phyloP scores from a whole-genome alignment of 257 asterid genomes.

The Dorcoceras hygrometricum region DNA sequence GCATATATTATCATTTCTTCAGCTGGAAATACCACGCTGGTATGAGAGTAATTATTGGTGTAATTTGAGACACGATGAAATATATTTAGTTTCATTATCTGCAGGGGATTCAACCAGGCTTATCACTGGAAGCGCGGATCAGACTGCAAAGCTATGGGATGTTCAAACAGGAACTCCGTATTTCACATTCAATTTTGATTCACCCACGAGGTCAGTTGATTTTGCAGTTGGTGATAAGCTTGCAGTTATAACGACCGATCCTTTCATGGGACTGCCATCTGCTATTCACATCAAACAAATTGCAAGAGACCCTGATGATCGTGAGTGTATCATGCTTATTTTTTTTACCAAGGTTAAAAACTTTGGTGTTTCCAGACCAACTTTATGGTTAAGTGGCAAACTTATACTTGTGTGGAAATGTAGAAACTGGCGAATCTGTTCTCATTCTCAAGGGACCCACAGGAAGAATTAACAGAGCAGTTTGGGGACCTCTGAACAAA shows the following conservation, averaged over 20 bases:
- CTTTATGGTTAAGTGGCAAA: constrained; percentile 16
- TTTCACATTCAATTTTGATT: constrained; percentile 66
- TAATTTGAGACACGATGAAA: background rate
- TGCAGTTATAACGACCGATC: constrained; percentile 83
- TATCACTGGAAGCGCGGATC: constrained; percentile 92
- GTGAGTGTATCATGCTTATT: constrained; percentile 40
- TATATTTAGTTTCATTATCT: constrained; percentile 10
- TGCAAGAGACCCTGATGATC: constrained; percentile 54
- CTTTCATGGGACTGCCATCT: constrained; percentile 74
- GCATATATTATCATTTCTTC: background rate
- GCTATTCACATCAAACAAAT: constrained; percentile 79
- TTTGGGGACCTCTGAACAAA: constrained; percentile 92
- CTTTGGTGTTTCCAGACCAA: constrained; percentile 3
- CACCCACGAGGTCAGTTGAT: constrained; percentile 84
- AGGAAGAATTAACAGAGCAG: constrained; percentile 92
- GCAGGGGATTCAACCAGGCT: constrained; percentile 78
- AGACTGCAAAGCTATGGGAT: constrained; percentile 86
- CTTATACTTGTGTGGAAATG: constrained; percentile 19
- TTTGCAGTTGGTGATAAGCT: constrained; percentile 74
- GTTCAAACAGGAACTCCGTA: constrained; percentile 60
- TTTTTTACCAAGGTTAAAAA: too few relatives aligned
- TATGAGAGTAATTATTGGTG: background rate
- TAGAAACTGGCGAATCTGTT: constrained; percentile 72
- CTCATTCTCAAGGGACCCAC: constrained; percentile 66
- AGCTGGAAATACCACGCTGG: too few relatives aligned